These are phyloP conservation scores for Penicillium sp. DNA, from an alignment of 2,329 filamentous ascomycete genomes.

Conservation along the genomic window DNA sequence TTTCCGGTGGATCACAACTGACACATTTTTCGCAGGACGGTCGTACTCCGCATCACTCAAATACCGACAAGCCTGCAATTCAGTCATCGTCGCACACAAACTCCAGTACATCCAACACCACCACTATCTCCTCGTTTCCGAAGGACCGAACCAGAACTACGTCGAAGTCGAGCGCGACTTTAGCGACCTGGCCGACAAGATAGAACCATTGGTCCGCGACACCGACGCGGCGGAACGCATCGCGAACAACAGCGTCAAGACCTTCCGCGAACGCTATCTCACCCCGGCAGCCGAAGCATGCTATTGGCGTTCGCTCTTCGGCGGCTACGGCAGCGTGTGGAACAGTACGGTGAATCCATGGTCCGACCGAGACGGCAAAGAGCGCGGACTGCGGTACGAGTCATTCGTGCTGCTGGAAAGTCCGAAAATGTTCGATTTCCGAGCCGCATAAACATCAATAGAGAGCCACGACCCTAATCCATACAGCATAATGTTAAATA, in stretches of 20 bases:
- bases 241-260: conserved; percentile 46
- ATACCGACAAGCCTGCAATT: conserved; percentile 51
- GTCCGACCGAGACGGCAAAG: conserved; percentile 9
- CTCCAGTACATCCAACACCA: conserved; percentile 51
- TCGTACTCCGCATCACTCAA: conserved; percentile 53
- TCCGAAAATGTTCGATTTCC: conserved; percentile 26
- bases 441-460: conserved; percentile 9
- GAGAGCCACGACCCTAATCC: conserved; percentile 10
- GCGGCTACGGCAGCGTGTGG: conserved; percentile 28
- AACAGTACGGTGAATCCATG: conserved; percentile 18
- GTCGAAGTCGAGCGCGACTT: conserved; percentile 53
- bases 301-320: conserved; percentile 50
- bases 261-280: conserved; percentile 51
- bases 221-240: conserved; percentile 43
- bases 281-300: conserved; percentile 52
- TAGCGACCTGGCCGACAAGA: conserved; percentile 50
- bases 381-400: conserved; percentile 31
- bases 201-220: conserved; percentile 39
- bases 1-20: neutral
- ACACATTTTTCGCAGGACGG: conserved; percentile 23
- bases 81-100: conserved; percentile 49
- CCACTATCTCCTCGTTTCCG: conserved; percentile 44
- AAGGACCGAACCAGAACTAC: conserved; percentile 49
- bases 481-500: conserved; percentile 1
- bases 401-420: conserved; percentile 32